Evolutionary conservation across 1,139 yeast genomes (phyloP).

Genomic region (Zygoascus sp.): DNA sequence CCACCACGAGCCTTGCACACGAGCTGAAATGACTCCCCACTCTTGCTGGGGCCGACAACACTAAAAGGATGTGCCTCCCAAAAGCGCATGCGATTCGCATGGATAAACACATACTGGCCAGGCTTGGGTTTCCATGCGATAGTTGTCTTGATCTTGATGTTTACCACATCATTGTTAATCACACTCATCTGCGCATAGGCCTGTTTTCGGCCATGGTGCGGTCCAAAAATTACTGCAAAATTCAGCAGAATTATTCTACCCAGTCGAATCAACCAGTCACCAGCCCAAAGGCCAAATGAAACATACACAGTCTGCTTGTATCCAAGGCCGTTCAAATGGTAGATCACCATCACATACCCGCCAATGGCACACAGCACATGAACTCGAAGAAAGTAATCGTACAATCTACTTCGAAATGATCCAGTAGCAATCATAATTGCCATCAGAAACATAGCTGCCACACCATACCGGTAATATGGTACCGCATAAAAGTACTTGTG

Average conservation of each 20-base stretch:
- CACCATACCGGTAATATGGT: conserved; percentile 49
- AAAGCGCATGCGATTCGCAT: conserved; percentile 44
- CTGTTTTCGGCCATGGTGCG: conserved; percentile 28
- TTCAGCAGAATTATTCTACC: conserved; percentile 40
- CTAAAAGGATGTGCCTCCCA: conserved; percentile 67
- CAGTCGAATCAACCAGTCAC: conserved; percentile 40
- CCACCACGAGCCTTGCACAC: conserved; percentile 36
- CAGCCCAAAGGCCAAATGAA: conserved; percentile 41
- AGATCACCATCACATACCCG: conserved; percentile 45
- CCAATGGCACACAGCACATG: conserved; percentile 43
- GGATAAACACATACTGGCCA: conserved; percentile 62
- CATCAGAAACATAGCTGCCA: conserved; percentile 47
- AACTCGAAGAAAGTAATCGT: conserved; percentile 45
- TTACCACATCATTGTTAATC: conserved; percentile 31
- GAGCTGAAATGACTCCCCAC: conserved; percentile 37
- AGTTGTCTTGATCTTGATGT: conserved; percentile 33
- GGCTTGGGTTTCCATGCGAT: conserved; percentile 45
- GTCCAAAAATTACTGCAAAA: conserved; percentile 34
- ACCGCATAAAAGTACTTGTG: conserved; percentile 34
- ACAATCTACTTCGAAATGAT: conserved; percentile 43
- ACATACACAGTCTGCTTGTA: conserved; percentile 43
- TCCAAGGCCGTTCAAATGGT: conserved; percentile 47
- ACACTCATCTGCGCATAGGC: conserved; percentile 40
- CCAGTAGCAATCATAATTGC: conserved; percentile 49
- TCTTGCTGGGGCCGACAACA: conserved; percentile 39